Percentiles rank a stretch among this genome's conserved stretches.
These are phyloP conservation scores for Aspergillus pseudoviridinutans DNA, from an alignment of 2,329 filamentous ascomycete species.

Conservation along the genomic window DNA sequence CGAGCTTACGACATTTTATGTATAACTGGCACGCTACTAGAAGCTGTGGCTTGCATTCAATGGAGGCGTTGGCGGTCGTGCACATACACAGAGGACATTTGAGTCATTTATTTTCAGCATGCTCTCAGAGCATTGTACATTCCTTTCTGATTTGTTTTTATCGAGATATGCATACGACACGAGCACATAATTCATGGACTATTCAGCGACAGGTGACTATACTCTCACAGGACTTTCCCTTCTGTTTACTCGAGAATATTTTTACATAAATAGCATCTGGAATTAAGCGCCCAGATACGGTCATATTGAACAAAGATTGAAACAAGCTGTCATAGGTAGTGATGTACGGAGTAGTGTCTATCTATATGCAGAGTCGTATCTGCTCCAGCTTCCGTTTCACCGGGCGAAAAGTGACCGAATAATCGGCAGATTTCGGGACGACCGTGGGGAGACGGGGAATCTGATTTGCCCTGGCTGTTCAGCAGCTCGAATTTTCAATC, in stretches of 20 bases:
- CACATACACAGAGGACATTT: neutral
- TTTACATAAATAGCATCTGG: no score
- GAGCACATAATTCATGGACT: neutral
- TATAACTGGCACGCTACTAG: neutral
- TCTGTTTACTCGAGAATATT: neutral
- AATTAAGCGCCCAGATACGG: neutral
- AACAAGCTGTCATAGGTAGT: neutral
- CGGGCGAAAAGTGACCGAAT: neutral
- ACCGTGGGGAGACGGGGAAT: conserved; percentile 10
- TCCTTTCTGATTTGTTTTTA: neutral
- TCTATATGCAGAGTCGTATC: neutral
- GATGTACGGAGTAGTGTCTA: no score
- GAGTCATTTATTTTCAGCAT: neutral
- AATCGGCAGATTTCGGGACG: conserved; percentile 22
- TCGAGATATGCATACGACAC: neutral
- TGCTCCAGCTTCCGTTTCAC: neutral
- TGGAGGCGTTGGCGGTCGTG: neutral
- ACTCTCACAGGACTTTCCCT: neutral
- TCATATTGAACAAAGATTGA: no score
- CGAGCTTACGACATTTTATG: neutral
- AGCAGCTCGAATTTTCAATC: conserved; percentile 2
- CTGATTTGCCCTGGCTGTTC: conserved; percentile 12
- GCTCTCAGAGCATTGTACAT: neutral
- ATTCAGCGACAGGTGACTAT: neutral
- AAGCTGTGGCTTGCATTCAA: neutral